These are phyloP conservation scores for Vigna reflexopilosa DNA, from an alignment of 306 rosid genomes.

Conservation along the genomic window DNA sequence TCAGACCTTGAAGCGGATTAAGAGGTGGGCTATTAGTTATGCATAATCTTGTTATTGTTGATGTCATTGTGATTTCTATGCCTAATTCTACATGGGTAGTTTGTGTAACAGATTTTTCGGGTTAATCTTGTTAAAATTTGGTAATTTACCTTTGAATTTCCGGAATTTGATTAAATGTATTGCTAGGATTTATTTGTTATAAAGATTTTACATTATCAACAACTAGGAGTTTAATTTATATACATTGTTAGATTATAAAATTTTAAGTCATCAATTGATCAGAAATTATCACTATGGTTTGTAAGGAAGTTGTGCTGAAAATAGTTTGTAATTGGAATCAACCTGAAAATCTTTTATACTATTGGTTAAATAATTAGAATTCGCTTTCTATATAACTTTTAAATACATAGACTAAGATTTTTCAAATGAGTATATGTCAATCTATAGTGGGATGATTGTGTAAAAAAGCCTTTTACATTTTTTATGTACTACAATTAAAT, in stretches of 20 bases:
- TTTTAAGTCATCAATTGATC: too few relatives aligned
- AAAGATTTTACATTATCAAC: not conserved
- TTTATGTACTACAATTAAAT: not conserved
- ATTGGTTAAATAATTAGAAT: too few relatives aligned
- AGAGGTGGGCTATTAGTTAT: conserved; percentile 54
- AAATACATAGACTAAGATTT: not conserved
- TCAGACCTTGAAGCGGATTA: conserved; percentile 79
- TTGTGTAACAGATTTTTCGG: not conserved
- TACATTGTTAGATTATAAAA: too few relatives aligned
- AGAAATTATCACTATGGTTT: too few relatives aligned
- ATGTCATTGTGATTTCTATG: conserved; percentile 15
- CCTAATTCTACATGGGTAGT: not conserved
- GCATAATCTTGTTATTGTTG: not conserved
- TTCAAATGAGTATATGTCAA: not conserved
- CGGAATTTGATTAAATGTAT: not conserved
- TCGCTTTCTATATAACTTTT: too few relatives aligned
- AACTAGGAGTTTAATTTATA: not conserved
- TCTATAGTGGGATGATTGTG: not conserved
- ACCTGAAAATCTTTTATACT: too few relatives aligned
- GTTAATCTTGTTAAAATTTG: not conserved
- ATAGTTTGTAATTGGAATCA: too few relatives aligned
- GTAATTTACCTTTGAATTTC: not conserved
- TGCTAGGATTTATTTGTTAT: not conserved
- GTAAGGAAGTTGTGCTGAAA: not conserved
- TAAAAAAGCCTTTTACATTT: not conserved